Evolutionary conservation across 2,329 filamentous ascomycete species (phyloP).

Genomic region (Ceratocystis variospora): DNA sequence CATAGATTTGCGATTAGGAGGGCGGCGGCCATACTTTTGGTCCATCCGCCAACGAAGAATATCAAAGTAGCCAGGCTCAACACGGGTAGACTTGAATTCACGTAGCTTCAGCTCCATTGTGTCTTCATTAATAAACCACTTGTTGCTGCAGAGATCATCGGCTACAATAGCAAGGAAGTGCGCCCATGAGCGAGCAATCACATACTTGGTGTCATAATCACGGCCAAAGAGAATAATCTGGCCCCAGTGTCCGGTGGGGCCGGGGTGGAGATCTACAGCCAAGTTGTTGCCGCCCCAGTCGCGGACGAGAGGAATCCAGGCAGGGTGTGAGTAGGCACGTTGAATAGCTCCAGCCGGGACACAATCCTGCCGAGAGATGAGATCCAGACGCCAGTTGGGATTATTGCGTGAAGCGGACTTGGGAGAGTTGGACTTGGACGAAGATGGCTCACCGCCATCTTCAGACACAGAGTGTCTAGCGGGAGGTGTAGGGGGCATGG

Average conservation of each 20-base stretch:
- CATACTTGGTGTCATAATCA: conserved; percentile 98
- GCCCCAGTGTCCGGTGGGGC: conserved; percentile 81
- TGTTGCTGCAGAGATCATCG: conserved; percentile 79
- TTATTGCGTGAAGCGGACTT: conserved; percentile 34
- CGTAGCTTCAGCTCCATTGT: conserved; percentile 79
- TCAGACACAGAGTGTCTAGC: conserved; percentile 44
- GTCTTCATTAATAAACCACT: conserved; percentile 88
- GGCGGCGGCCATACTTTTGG: conserved; percentile 73
- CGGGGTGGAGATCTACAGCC: conserved; percentile 81
- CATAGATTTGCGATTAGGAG: conserved; percentile 41
- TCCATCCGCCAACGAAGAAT: conserved; percentile 92
- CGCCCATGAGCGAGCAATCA: conserved; percentile 83
- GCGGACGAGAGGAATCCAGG: conserved; percentile 89
- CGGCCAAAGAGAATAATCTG: conserved; percentile 94
- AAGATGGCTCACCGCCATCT: conserved; percentile 50
- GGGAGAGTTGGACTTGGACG: conserved; percentile 39
- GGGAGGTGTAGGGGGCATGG: conserved; percentile 26
- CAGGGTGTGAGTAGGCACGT: conserved; percentile 82
- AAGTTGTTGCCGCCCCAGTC: conserved; percentile 99
- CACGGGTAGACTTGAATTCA: conserved; percentile 77
- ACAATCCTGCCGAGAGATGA: conserved; percentile 72
- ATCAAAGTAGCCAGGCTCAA: conserved; percentile 87
- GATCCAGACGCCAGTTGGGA: conserved; percentile 64
- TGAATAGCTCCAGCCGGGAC: conserved; percentile 78
- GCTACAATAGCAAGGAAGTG: conserved; percentile 74